These are phyloP conservation scores for Pseudogymnoascus sp. DNA, from an alignment of 2,329 filamentous ascomycete species.

Conservation along the genomic window DNA sequence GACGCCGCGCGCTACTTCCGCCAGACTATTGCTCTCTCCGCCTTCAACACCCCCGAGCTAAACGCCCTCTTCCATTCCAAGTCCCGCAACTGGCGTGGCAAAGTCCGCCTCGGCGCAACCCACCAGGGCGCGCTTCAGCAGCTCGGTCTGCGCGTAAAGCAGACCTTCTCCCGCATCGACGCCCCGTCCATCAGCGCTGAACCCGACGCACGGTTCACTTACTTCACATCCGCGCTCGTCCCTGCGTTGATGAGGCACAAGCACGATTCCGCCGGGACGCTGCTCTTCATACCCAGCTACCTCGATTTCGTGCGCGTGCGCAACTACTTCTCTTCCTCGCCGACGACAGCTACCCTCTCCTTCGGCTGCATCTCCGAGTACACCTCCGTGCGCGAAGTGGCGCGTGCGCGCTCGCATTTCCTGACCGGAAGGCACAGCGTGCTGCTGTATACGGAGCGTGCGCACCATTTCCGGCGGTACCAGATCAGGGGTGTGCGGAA, in stretches of 20 bases:
- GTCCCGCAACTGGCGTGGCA: slow-evolving; percentile 76
- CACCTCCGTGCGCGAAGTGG: slow-evolving; percentile 67
- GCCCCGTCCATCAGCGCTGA: slow-evolving; percentile 63
- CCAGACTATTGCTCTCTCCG: slow-evolving; percentile 75
- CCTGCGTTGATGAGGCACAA: slow-evolving; percentile 64
- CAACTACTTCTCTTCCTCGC: slow-evolving; percentile 78
- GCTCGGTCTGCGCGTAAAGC: slow-evolving; percentile 63
- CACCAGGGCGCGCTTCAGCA: slow-evolving; percentile 69
- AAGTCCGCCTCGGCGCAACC: slow-evolving; percentile 60
- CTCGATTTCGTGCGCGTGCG: slow-evolving; percentile 90
- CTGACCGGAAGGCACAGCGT: slow-evolving; percentile 73
- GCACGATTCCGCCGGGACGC: slow-evolving; percentile 60
- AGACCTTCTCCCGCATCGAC: slow-evolving; percentile 86
- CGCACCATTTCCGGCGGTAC: slow-evolving; percentile 95
- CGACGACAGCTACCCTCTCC: slow-evolving; percentile 45
- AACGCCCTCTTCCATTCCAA: slow-evolving; percentile 68
- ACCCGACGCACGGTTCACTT: slow-evolving; percentile 82
- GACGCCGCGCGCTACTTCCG: slow-evolving; percentile 71
- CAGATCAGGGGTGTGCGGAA: slow-evolving; percentile 71
- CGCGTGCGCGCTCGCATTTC: slow-evolving; percentile 82
- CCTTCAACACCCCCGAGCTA: slow-evolving; percentile 83
- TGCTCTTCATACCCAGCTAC: slow-evolving; percentile 89
- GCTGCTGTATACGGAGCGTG: slow-evolving; percentile 84
- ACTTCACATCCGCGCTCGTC: slow-evolving; percentile 77
- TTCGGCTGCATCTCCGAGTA: slow-evolving; percentile 91